Conservation (phyloP, 306 rosid genomes). For the Malus fusca region DNA sequence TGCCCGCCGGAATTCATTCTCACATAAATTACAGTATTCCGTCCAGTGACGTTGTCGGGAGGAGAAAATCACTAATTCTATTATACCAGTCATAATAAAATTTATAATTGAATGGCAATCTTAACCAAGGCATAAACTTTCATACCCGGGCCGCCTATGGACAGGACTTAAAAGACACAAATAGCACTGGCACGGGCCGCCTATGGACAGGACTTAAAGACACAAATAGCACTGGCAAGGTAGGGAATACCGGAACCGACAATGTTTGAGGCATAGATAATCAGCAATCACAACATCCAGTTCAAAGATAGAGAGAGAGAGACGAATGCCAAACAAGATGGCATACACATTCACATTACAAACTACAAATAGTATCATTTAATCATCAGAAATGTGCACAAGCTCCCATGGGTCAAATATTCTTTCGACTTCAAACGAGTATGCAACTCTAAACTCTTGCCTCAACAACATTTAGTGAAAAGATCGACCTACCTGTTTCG, state of each 20-base stretch:
- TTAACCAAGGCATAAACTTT: neutral
- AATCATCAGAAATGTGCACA: neutral
- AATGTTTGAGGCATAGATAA: neutral
- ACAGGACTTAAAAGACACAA: neutral
- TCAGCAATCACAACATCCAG: neutral
- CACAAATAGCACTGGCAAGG: neutral
- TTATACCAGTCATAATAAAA: neutral
- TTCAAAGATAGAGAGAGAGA: neutral
- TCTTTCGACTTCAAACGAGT: neutral
- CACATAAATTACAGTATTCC: neutral
- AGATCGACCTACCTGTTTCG: neutral
- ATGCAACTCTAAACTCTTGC: neutral
- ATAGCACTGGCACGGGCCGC: neutral
- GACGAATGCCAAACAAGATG: neutral
- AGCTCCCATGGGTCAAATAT: neutral
- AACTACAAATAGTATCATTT: neutral
- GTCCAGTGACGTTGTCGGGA: neutral
- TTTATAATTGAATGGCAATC: neutral
- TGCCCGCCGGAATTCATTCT: neutral
- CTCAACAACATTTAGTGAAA: neutral
- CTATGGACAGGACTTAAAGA: neutral
- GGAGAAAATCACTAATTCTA: neutral
- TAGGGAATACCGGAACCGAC: neutral
- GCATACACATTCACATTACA: neutral
- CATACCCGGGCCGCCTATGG: neutral